Conservation (phyloP, 768 basidiomycete genomes). For the Suillus placidus region DNA sequence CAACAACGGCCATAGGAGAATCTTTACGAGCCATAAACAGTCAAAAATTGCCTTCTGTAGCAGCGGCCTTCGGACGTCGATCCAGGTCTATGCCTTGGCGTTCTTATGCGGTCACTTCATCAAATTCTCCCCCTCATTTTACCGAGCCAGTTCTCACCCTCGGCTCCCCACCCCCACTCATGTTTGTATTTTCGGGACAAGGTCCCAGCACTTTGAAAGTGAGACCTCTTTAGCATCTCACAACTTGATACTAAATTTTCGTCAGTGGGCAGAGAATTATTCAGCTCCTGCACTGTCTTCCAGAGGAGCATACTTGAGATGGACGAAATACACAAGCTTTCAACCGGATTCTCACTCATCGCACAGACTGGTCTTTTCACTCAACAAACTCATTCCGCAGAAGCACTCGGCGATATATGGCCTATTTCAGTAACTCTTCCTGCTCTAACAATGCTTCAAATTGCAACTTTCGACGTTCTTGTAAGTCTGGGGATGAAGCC, state of each 20-base stretch:
- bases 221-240: constrained; percentile 13
- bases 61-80: constrained; percentile 27
- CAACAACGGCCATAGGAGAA: constrained; percentile 17
- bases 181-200: constrained; percentile 44
- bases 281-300: constrained; percentile 38
- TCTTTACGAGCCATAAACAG: background rate
- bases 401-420: constrained; percentile 22
- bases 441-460: constrained; percentile 47
- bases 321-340: constrained; percentile 35
- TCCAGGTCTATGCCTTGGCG: constrained; percentile 38
- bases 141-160: constrained; percentile 32
- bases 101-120: constrained; percentile 23
- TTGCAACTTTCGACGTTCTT: constrained; percentile 47
- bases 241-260: background rate
- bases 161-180: constrained; percentile 31
- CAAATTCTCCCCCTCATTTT: constrained; percentile 18
- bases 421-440: constrained; percentile 43
- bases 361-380: constrained; percentile 40
- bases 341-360: constrained; percentile 41
- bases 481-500: constrained; percentile 39
- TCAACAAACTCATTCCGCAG: constrained; percentile 12
- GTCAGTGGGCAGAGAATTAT: constrained; percentile 43
- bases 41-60: background rate
- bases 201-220: constrained; percentile 44
- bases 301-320: constrained; percentile 40